phyloP scores from a whole-genome alignment of 176 grass and related monocot genomes.

The Avena atlantica region DNA sequence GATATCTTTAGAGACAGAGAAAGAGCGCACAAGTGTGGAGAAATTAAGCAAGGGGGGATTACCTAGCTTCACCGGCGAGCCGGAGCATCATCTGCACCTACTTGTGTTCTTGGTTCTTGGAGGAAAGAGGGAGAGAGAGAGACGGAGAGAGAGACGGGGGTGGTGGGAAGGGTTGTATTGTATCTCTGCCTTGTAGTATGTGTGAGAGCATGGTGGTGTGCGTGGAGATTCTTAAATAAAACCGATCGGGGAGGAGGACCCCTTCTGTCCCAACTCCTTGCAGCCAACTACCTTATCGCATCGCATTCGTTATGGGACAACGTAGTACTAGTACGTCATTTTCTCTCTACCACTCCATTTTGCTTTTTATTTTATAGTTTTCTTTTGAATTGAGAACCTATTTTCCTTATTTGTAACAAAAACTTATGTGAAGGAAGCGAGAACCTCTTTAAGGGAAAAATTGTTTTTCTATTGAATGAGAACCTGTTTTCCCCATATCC shows the following conservation, averaged over 20 bases:
- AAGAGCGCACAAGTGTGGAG: neutral
- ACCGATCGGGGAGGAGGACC: neutral
- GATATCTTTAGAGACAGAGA: neutral
- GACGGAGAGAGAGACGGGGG: neutral
- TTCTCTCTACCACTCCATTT: no score
- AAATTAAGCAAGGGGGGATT: neutral
- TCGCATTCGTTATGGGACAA: no score
- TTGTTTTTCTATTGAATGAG: no score
- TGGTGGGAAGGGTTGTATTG: neutral
- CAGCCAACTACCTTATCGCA: neutral
- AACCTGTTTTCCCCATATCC: no score
- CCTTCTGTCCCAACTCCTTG: neutral
- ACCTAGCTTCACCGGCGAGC: slow-evolving; percentile 36
- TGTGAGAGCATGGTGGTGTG: slow-evolving; percentile 12
- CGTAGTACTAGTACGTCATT: no score
- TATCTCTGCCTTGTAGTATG: neutral
- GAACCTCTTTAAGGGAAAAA: no score
- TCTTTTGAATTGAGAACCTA: no score
- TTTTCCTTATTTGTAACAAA: no score
- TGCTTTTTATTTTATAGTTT: no score
- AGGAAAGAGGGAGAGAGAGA: neutral
- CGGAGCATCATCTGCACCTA: slow-evolving; percentile 36
- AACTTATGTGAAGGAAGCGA: no score
- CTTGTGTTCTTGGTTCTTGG: neutral
- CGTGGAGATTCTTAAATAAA: slow-evolving; percentile 39